A percentile compares a stretch with the other conserved stretches of the same genome.
Evolutionary conservation across 2,329 filamentous ascomycete genomes (phyloP).

Genomic region (Aspergillus phoenicis): DNA sequence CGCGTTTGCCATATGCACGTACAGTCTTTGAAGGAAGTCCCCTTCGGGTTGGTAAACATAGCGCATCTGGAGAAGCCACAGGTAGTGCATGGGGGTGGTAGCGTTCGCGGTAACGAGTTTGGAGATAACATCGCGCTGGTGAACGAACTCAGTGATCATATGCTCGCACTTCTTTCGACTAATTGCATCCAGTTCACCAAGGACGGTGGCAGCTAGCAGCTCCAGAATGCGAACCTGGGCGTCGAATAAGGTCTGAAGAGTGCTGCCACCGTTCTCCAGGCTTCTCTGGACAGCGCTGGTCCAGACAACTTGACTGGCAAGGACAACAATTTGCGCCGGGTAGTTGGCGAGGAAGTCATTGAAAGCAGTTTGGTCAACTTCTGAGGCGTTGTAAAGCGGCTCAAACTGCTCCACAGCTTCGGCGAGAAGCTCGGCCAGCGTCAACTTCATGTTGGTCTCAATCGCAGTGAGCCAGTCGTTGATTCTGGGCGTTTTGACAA

Average conservation of each 20-base stretch:
- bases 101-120: constrained; percentile 79
- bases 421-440: constrained; percentile 83
- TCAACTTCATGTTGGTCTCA: constrained; percentile 90
- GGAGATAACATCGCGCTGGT: constrained; percentile 91
- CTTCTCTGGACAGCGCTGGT: constrained; percentile 82
- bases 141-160: constrained; percentile 97
- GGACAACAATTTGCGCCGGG: constrained; percentile 91
- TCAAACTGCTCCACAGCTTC: constrained; percentile 84
- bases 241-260: constrained; percentile 71
- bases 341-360: constrained; percentile 80
- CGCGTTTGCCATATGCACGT: constrained; percentile 96
- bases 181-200: constrained; percentile 84
- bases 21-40: constrained; percentile 78
- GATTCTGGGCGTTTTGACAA: constrained; percentile 92
- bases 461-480: constrained; percentile 98
- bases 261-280: constrained; percentile 70
- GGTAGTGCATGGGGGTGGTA: constrained; percentile 73
- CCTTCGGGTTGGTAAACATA: constrained; percentile 84
- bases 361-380: constrained; percentile 70
- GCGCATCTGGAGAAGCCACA: constrained; percentile 97
- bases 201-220: constrained; percentile 82
- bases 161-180: constrained; percentile 97
- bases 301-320: constrained; percentile 93
- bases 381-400: constrained; percentile 71
- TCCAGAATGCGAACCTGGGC: constrained; percentile 83